Evolutionary conservation across 2,329 filamentous ascomycete genomes (phyloP), one percentile per base, ranked within the genome.

Genomic region (Ophiobolus disseminans): DNA sequence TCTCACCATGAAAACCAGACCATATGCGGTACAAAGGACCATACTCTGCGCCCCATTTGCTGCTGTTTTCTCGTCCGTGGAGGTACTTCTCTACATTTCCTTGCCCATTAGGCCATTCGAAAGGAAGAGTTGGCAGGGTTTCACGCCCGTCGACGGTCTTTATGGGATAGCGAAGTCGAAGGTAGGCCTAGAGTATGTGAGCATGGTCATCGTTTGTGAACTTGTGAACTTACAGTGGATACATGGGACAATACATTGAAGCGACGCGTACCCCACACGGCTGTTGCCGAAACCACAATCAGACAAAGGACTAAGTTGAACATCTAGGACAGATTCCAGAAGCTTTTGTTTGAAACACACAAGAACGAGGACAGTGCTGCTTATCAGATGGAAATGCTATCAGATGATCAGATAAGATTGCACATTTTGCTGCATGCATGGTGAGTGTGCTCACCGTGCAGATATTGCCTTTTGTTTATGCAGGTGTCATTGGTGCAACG

Each of bases 51-150:
- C 48, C 57, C 76, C 76, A 78, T 14, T 40, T 32, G 6, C 23
- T 36, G 17, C 64, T 70, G 28, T 74, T 75, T 5, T 62, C 47
- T 7, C 53, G 50, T 1, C 76, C 76, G 7, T 70, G 35, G 0
- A 78, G 49, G 44, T 78, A 79, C 50, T 78, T 79, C 9, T 47
- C 73, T 2, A 61, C 50, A 45, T 76, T 66, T 2, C 75, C 76
- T 52, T 61, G 53, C 6, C 60, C 58, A 39, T 63, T 61, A 10
- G 60, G 60, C 30, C 55, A 61, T 4, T 44, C 21, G 35, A 54
- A 66, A 28, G 61, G 55, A 8, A 50, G 40, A 10, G 55, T 43
- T 10, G 57, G 57, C 5, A 56, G 23, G 3, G 10, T 10, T 4
- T 35, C 16, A 16, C 35, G 35, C 10, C 31, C 49, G n/a, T 52